Evolutionary conservation across 2,329 filamentous ascomycete genomes (phyloP).

Genomic region (Aspergillus udagawae): DNA sequence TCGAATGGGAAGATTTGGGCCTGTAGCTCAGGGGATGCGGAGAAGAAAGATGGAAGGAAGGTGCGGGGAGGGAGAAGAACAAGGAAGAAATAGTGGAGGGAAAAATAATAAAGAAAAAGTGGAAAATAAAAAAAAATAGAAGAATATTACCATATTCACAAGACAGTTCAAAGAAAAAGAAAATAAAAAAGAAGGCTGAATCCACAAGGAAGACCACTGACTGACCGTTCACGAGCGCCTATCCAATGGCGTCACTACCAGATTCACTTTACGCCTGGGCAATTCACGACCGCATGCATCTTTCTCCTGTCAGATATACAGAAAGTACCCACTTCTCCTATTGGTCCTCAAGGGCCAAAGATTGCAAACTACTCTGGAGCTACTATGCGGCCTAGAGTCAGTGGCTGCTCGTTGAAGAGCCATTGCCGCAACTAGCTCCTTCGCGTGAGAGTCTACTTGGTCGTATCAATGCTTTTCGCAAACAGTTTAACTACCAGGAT

Average conservation of each 20-base stretch:
- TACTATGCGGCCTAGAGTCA: neutral
- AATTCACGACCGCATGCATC: neutral
- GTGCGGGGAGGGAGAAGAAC: slow-evolving; percentile 1
- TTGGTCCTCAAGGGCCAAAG: neutral
- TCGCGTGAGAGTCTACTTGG: neutral
- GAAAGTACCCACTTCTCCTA: neutral
- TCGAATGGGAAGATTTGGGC: neutral
- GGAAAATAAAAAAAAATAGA: slow-evolving; percentile 3
- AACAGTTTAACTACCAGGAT: neutral
- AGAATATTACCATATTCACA: neutral
- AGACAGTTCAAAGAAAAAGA: neutral
- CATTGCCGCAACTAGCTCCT: neutral
- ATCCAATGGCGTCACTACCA: neutral
- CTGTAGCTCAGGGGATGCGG: neutral
- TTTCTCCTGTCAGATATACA: neutral
- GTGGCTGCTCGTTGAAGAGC: neutral
- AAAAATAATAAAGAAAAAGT: neutral
- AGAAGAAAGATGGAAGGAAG: slow-evolving; percentile 2
- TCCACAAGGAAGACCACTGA: neutral
- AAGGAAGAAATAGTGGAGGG: neutral
- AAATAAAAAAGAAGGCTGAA: neutral
- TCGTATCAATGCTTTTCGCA: neutral
- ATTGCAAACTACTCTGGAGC: neutral
- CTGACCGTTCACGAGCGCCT: neutral
- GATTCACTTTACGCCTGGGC: neutral